phyloP scores from a whole-genome alignment of 768 basidiomycete species.

The Galerina sulciceps region DNA sequence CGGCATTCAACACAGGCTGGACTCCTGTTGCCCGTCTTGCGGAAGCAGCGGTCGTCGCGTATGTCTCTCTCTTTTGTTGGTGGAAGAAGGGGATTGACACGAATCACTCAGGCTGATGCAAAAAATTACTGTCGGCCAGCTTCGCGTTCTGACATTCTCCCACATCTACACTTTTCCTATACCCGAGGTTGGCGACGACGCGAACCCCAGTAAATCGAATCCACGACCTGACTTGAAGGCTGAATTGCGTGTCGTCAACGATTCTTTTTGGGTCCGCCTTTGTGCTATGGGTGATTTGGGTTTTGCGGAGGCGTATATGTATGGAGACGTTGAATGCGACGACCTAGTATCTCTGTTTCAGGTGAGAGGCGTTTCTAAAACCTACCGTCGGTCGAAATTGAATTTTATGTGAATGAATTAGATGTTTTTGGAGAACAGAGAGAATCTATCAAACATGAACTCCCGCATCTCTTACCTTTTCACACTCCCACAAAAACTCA shows the following conservation, averaged over 20 bases:
- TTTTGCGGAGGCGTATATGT: slow-evolving; percentile 81
- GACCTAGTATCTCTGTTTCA: slow-evolving; percentile 68
- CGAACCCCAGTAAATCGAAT: slow-evolving; percentile 15
- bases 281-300: slow-evolving; percentile 69
- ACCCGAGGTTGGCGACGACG: slow-evolving; percentile 18
- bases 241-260: slow-evolving; percentile 51
- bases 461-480: slow-evolving; percentile 58
- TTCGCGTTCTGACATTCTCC: slow-evolving; percentile 48
- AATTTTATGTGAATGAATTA: slow-evolving; percentile 25
- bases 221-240: slow-evolving; percentile 35
- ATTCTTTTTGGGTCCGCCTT: slow-evolving; percentile 63
- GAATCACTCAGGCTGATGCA: slow-evolving; percentile 40
- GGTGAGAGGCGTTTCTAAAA: slow-evolving; percentile 35
- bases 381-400: not conserved
- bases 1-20: slow-evolving; percentile 47
- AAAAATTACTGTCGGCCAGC: slow-evolving; percentile 50
- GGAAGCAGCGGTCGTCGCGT: slow-evolving; percentile 52
- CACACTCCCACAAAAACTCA: slow-evolving; percentile 54
- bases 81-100: not conserved
- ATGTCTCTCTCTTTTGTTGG: slow-evolving; percentile 21
- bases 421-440: slow-evolving; percentile 67
- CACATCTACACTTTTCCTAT: slow-evolving; percentile 50
- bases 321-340: slow-evolving; percentile 71
- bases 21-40: slow-evolving; percentile 44
- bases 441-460: slow-evolving; percentile 51